Evolutionary conservation across 73 alveolate genomes (phyloP).

Genomic region (Paramecium bursaria): DNA sequence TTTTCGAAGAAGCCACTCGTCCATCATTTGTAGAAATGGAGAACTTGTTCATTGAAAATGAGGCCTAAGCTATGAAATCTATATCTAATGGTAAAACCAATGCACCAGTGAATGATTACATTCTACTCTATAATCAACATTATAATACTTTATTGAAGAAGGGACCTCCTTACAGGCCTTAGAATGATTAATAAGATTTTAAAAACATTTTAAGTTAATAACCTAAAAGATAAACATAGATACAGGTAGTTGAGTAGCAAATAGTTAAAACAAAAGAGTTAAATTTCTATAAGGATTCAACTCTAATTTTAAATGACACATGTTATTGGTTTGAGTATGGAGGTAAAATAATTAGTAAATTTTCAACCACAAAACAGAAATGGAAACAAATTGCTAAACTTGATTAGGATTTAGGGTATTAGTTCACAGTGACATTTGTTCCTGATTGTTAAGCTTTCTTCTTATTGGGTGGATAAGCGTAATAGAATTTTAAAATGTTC

Average conservation of each 20-base stretch:
- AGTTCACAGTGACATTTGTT: constrained; percentile 83
- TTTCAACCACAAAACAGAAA: constrained; percentile 82
- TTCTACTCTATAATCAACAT: constrained; percentile 43
- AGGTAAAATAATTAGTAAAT: constrained; percentile 88
- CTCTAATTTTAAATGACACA: constrained; percentile 63
- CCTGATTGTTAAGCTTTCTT: constrained; percentile 80
- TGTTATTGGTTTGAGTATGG: constrained; percentile 96
- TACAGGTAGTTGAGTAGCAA: no score
- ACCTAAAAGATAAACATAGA: no score
- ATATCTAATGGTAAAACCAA: constrained; percentile 52
- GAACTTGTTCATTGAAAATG: constrained; percentile 76
- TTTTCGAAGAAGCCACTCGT: constrained; percentile 91
- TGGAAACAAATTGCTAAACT: constrained; percentile 92
- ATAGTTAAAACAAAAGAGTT: not conserved
- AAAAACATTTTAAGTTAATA: not conserved
- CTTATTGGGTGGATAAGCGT: constrained; percentile 89
- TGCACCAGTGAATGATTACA: constrained; percentile 57
- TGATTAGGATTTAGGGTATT: constrained; percentile 89
- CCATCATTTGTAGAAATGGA: constrained; percentile 95
- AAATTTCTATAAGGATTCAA: constrained; percentile 71
- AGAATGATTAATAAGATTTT: no score
- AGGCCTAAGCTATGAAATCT: constrained; percentile 70
- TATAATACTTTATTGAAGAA: constrained; percentile 29
- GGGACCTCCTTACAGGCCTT: constrained; percentile 59
- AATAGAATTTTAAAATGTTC: constrained; percentile 81